These are phyloP conservation scores for Bidens hawaiensis DNA, from an alignment of 140 eudicot species.

Conservation along the genomic window DNA sequence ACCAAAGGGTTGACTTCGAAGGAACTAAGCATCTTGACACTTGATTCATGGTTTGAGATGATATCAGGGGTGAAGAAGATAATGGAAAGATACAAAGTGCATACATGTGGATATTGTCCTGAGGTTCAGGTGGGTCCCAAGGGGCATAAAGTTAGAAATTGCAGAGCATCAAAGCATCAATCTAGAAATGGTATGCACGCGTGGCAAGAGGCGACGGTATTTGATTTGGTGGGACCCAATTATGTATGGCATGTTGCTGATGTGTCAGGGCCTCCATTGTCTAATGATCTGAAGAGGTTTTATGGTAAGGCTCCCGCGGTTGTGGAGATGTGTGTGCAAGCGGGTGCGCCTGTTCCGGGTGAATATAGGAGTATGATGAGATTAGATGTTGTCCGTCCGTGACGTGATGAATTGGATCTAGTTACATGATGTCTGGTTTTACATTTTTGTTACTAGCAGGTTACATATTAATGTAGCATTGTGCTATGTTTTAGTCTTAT, in stretches of 20 bases:
- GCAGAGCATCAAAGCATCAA: conserved; percentile 66
- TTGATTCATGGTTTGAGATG: conserved; percentile 61
- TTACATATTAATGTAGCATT: too few species aligned
- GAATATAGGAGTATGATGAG: conserved; percentile 67
- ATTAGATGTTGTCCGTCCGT: conserved; percentile 63
- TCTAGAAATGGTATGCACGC: conserved; percentile 65
- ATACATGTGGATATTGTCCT: conserved; percentile 67
- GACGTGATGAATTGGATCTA: conserved; percentile 66
- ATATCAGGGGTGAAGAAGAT: conserved; percentile 51
- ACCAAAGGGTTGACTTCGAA: conserved; percentile 17
- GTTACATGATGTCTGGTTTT: conserved; percentile 29
- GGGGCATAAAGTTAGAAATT: conserved; percentile 69
- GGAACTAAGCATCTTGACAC: conserved; percentile 35
- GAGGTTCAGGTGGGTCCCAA: conserved; percentile 76
- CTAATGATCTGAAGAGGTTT: conserved; percentile 54
- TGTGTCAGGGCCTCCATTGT: conserved; percentile 33
- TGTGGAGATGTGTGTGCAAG: conserved; percentile 72
- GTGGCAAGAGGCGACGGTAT: conserved; percentile 68
- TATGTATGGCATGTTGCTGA: conserved; percentile 61
- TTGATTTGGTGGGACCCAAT: conserved; percentile 64
- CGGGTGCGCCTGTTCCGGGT: conserved; percentile 51
- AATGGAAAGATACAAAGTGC: conserved; percentile 54
- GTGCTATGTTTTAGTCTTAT: too few species aligned
- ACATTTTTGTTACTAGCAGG: too few species aligned
- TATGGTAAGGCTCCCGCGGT: conserved; percentile 72